Percentiles rank a stretch among this genome's conserved stretches.
Evolutionary conservation across 2,329 filamentous ascomycete species (phyloP).

Genomic region (Dendryphion nanum): DNA sequence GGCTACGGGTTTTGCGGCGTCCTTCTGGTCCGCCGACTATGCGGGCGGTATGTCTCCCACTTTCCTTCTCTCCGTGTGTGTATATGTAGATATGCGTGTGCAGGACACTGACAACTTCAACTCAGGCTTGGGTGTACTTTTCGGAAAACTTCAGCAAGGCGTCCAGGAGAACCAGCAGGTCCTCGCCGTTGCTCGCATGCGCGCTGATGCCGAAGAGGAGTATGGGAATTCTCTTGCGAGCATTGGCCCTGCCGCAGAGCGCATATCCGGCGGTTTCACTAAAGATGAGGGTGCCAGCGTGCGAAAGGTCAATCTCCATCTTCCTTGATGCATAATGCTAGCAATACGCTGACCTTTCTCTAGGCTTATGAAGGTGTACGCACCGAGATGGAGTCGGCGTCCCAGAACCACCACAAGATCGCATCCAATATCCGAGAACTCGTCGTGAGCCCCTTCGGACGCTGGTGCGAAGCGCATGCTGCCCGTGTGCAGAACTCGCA

Average conservation of each 20-base stretch:
- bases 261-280: conserved; percentile 76
- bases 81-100: too few species aligned
- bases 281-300: conserved; percentile 95
- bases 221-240: conserved; percentile 80
- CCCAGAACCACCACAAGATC: conserved; percentile 90
- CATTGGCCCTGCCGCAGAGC: conserved; percentile 80
- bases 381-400: conserved; percentile 85
- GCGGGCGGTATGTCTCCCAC: conserved; percentile 71
- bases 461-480: conserved; percentile 96
- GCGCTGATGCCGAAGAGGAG: conserved; percentile 89
- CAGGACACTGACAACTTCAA: not conserved
- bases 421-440: conserved; percentile 94
- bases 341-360: too few species aligned
- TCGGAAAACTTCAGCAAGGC: conserved; percentile 94
- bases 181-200: conserved; percentile 85
- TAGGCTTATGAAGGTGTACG: conserved; percentile 94
- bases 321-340: not conserved
- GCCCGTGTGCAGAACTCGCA: conserved; percentile 88
- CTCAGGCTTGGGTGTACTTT: conserved; percentile 84
- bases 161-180: conserved; percentile 94
- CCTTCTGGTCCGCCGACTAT: conserved; percentile 98
- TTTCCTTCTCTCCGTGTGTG: not conserved
- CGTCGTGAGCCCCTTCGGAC: conserved; percentile 88
- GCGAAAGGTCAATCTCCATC: conserved; percentile 68
- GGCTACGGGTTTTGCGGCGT: conserved; percentile 73